Percentiles rank a stretch among this genome's conserved stretches.
These are phyloP conservation scores for Lachancea kluyveri DNA, from an alignment of 805 yeast species.

Conservation along the genomic window DNA sequence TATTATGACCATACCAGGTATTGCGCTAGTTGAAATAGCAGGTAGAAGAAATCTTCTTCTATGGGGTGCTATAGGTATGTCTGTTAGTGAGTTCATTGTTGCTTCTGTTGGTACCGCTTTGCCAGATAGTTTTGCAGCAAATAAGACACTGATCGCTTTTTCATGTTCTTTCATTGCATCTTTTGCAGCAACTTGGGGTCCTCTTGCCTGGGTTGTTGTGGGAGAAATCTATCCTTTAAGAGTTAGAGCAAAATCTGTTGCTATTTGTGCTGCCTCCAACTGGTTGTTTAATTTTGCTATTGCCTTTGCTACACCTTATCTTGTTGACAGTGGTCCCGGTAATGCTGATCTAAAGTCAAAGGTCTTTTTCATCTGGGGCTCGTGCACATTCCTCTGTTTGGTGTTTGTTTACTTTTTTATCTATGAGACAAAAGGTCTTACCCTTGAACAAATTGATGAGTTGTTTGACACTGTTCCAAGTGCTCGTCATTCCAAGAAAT, in stretches of 20 bases:
- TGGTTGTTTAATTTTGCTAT: constrained; percentile 67
- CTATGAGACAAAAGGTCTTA: constrained; percentile 74
- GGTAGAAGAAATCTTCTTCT: constrained; percentile 48
- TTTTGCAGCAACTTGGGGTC: constrained; percentile 77
- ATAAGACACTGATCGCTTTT: constrained; percentile 29
- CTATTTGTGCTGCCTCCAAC: constrained; percentile 57
- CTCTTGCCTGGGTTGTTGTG: constrained; percentile 58
- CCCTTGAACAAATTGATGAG: constrained; percentile 76
- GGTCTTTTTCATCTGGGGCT: constrained; percentile 54
- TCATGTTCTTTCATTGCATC: constrained; percentile 66
- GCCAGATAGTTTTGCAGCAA: constrained; percentile 32
- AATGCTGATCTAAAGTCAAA: constrained; percentile 65
- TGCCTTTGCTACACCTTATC: constrained; percentile 69
- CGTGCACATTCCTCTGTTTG: constrained; percentile 50
- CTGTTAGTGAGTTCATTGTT: constrained; percentile 42
- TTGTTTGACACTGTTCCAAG: constrained; percentile 9
- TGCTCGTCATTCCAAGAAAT: constrained; percentile 13
- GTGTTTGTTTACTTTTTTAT: constrained; percentile 68
- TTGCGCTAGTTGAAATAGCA: constrained; percentile 46
- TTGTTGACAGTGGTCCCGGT: constrained; percentile 35
- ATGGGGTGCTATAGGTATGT: constrained; percentile 46
- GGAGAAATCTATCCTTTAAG: constrained; percentile 71
- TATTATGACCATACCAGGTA: constrained; percentile 48
- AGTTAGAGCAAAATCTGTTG: constrained; percentile 53
- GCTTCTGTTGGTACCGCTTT: constrained; percentile 55